phyloP scores from a whole-genome alignment of 768 basidiomycete genomes.

The Boletellus emodensis region DNA sequence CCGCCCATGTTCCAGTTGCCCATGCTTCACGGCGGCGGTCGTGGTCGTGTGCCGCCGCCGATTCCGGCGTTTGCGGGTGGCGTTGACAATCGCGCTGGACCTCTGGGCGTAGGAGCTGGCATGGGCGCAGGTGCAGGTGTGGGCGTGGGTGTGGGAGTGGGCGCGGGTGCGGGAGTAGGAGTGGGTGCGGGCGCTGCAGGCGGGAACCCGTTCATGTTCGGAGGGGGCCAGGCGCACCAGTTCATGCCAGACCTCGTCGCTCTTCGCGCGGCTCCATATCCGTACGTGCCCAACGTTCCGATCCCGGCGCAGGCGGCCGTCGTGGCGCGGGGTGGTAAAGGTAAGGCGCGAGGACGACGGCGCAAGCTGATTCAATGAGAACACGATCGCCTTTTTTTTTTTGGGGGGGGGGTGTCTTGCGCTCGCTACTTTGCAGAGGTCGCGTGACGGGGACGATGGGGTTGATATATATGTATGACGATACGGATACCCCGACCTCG shows the following conservation, averaged over 20 bases:
- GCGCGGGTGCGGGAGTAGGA: background rate
- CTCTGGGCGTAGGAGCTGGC: background rate
- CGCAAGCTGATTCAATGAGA: conserved; percentile 9
- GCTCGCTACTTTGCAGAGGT: no score
- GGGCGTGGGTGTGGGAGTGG: background rate
- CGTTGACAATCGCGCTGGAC: no score
- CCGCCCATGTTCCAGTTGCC: background rate
- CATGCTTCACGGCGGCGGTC: background rate
- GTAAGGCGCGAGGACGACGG: background rate
- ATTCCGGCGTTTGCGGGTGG: no score
- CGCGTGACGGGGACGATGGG: no score
- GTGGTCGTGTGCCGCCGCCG: no score
- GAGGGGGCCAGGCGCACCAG: conserved; percentile 11
- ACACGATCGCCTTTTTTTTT: no score
- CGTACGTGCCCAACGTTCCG: background rate
- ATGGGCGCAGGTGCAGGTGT: background rate
- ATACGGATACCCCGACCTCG: background rate
- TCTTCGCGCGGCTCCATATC: background rate
- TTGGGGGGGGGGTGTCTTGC: no score
- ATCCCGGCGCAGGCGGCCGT: background rate
- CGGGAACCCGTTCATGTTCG: conserved; percentile 14
- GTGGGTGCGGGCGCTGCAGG: background rate
- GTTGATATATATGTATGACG: no score
- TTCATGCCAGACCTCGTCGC: background rate
- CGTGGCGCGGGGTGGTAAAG: background rate